phyloP scores from a whole-genome alignment of 2,329 filamentous ascomycete species.

The Parascedosporium putredinis region DNA sequence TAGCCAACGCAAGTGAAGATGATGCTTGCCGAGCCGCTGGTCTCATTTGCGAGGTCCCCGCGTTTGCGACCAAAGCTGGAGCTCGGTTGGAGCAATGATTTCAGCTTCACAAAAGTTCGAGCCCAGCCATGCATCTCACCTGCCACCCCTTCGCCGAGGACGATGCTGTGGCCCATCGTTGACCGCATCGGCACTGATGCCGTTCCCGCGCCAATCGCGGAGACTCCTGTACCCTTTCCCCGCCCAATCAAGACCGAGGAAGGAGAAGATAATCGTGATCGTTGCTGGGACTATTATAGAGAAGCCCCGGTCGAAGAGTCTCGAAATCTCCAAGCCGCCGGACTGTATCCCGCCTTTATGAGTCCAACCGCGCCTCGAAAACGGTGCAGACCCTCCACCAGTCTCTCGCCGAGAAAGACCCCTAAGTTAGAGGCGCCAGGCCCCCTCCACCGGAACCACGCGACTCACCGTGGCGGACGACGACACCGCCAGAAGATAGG shows the following conservation, averaged over 20 bases:
- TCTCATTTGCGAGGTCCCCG: background rate
- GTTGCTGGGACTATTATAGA: no score
- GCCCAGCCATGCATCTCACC: background rate
- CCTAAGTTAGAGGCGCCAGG: background rate
- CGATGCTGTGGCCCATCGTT: slow-evolving; percentile 7
- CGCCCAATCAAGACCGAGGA: background rate
- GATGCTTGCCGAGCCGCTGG: no score
- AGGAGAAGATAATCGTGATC: no score
- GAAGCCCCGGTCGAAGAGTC: no score
- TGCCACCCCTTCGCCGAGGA: slow-evolving; percentile 8
- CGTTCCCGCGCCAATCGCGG: no score
- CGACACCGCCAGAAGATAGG: background rate
- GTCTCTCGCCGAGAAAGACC: background rate
- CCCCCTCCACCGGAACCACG: background rate
- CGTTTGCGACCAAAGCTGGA: background rate
- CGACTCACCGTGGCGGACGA: no score
- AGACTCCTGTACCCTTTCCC: background rate
- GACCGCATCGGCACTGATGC: no score
- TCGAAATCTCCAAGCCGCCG: no score
- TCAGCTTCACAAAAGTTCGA: slow-evolving; percentile 1
- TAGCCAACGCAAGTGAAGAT: no score
- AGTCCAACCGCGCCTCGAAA: no score
- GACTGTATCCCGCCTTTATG: no score
- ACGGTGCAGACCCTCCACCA: no score
- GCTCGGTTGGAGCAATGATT: slow-evolving; percentile 3